These are phyloP conservation scores for Talaromyces atroroseus DNA, from an alignment of 2,329 filamentous ascomycete genomes.

Conservation along the genomic window DNA sequence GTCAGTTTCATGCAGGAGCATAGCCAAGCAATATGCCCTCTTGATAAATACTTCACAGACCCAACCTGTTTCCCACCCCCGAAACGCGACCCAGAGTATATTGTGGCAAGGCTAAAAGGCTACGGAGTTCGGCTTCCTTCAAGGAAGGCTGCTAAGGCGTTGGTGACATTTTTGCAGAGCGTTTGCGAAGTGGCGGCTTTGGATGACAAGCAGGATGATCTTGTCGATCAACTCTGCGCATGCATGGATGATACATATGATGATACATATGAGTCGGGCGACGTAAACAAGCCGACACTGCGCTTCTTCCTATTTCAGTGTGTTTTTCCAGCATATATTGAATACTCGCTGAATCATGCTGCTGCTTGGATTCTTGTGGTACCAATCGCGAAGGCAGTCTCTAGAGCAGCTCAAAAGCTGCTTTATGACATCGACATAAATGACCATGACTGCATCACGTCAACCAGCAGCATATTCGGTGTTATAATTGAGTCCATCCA, in stretches of 20 bases:
- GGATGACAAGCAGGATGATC: slow-evolving; percentile 53
- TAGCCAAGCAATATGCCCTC: slow-evolving; percentile 48
- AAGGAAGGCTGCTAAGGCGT: slow-evolving; percentile 47
- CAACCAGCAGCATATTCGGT: slow-evolving; percentile 31
- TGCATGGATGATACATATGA: slow-evolving; percentile 43
- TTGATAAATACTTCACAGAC: slow-evolving; percentile 57
- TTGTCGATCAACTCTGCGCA: slow-evolving; percentile 49
- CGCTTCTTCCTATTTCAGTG: slow-evolving; percentile 48
- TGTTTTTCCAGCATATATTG: slow-evolving; percentile 55
- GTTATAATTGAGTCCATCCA: slow-evolving; percentile 35
- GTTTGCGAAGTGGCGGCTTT: slow-evolving; percentile 54
- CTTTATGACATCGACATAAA: slow-evolving; percentile 43
- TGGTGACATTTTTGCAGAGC: slow-evolving; percentile 55
- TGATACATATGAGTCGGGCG: slow-evolving; percentile 39
- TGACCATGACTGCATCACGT: slow-evolving; percentile 34
- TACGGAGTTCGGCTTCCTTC: slow-evolving; percentile 52
- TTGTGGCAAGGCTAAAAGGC: slow-evolving; percentile 55
- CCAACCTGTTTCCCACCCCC: slow-evolving; percentile 57
- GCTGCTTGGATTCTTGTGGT: slow-evolving; percentile 48
- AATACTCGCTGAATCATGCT: slow-evolving; percentile 40
- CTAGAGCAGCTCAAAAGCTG: slow-evolving; percentile 39
- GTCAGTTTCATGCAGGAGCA: slow-evolving; percentile 58
- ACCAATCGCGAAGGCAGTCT: slow-evolving; percentile 48
- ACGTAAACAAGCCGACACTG: slow-evolving; percentile 39
- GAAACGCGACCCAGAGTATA: slow-evolving; percentile 55